Conservation (phyloP, 306 rosid genomes). For the Alnus glutinosa region DNA sequence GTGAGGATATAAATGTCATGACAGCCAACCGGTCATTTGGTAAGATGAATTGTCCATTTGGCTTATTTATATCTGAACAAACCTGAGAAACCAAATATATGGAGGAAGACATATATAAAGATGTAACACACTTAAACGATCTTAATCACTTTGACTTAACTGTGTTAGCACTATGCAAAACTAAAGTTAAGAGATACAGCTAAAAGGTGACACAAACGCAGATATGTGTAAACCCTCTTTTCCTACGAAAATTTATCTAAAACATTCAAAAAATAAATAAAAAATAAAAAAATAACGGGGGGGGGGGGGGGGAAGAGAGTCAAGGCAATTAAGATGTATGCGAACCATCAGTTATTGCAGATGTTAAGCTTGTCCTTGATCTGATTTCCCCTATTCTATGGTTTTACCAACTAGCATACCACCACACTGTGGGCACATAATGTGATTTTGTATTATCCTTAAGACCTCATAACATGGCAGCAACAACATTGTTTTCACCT, state of each 20-base stretch:
- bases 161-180: background rate
- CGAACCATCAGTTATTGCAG: too few species aligned
- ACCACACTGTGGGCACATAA: background rate
- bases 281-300: too few species aligned
- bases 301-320: too few species aligned
- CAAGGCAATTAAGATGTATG: too few species aligned
- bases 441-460: background rate
- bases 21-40: slow-evolving; percentile 78
- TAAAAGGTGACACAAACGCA: background rate
- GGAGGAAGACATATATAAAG: background rate
- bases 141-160: background rate
- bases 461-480: background rate
- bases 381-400: too few species aligned
- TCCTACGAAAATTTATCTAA: too few species aligned
- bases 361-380: too few species aligned
- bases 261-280: too few species aligned
- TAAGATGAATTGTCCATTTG: slow-evolving; percentile 69
- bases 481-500: background rate
- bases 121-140: background rate
- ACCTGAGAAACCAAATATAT: slow-evolving; percentile 48
- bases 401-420: too few species aligned
- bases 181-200: background rate
- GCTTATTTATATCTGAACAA: slow-evolving; percentile 96
- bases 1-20: slow-evolving; percentile 82
- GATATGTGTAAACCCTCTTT: background rate